These are phyloP conservation scores for Acmispon strigosus DNA, from an alignment of 306 rosid species.

Conservation along the genomic window DNA sequence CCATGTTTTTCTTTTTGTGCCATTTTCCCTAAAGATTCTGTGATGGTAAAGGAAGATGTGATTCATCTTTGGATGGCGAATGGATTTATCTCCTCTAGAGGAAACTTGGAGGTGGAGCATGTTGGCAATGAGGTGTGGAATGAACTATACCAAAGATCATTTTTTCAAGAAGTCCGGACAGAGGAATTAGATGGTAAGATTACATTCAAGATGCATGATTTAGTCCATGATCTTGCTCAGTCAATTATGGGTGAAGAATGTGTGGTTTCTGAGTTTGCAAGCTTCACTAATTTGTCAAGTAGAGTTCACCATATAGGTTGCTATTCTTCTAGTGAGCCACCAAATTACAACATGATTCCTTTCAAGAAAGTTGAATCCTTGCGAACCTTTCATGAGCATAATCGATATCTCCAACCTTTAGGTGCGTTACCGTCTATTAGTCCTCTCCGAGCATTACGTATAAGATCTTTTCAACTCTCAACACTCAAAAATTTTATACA, in stretches of 20 bases:
- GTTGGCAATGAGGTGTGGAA: constrained; percentile 13
- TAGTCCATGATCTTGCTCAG: constrained; percentile 28
- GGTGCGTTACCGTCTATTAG: neutral
- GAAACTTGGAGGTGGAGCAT: constrained; percentile 13
- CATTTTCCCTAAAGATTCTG: constrained; percentile 5
- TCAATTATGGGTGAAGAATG: neutral
- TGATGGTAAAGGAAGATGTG: neutral
- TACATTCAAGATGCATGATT: too few relatives aligned
- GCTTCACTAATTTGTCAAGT: neutral
- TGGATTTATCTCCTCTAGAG: neutral
- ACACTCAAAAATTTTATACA: neutral
- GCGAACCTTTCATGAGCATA: neutral
- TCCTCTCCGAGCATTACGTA: neutral
- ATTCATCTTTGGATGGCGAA: constrained; percentile 17
- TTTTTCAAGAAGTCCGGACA: constrained; percentile 18
- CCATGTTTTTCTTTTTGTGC: constrained; percentile 29
- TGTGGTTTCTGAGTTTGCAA: neutral
- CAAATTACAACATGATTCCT: neutral
- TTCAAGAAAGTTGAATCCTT: constrained; percentile 13
- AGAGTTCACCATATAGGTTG: neutral
- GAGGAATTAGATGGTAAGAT: too few relatives aligned
- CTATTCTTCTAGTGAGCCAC: neutral
- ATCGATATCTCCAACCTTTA: accelerated
- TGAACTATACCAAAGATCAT: constrained; percentile 10
- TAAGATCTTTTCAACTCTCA: neutral